Percentiles rank a stretch among this genome's conserved stretches.
Conservation (phyloP, 768 basidiomycete species). For the Panaeolus papilionaceus region DNA sequence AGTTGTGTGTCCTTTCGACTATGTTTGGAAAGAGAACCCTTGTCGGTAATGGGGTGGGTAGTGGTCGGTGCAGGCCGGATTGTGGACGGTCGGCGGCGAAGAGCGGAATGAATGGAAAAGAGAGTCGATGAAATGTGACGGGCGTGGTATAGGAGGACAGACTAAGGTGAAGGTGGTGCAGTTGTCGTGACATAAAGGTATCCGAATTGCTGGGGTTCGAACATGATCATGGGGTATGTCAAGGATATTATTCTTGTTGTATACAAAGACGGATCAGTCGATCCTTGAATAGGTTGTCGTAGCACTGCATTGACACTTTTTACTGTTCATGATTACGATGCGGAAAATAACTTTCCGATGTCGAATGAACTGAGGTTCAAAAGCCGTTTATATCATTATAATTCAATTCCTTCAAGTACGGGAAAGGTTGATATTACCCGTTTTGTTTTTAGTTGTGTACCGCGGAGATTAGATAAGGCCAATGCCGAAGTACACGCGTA, state of each 20-base stretch:
- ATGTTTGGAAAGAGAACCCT: not conserved
- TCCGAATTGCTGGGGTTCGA: not conserved
- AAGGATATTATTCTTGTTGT: not conserved
- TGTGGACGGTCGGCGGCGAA: constrained; percentile 5
- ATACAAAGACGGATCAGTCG: not conserved
- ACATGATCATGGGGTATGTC: constrained; percentile 3
- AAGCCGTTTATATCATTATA: too few species aligned
- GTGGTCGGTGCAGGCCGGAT: not conserved
- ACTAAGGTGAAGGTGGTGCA: too few species aligned
- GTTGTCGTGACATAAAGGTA: not conserved
- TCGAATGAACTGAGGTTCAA: not conserved
- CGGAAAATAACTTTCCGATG: not conserved
- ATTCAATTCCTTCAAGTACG: too few species aligned
- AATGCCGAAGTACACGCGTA: constrained; percentile 12
- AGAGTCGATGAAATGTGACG: not conserved
- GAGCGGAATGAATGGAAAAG: not conserved
- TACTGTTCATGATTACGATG: not conserved
- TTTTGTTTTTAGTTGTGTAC: constrained; percentile 11
- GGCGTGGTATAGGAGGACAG: not conserved
- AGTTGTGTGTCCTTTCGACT: not conserved
- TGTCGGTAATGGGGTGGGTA: not conserved
- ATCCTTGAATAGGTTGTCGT: not conserved
- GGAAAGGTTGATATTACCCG: not conserved
- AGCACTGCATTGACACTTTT: not conserved
- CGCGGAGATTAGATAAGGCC: constrained; percentile 13